These are phyloP conservation scores for Leccinum olivaceopallidum DNA, from an alignment of 768 basidiomycete species.

Conservation along the genomic window DNA sequence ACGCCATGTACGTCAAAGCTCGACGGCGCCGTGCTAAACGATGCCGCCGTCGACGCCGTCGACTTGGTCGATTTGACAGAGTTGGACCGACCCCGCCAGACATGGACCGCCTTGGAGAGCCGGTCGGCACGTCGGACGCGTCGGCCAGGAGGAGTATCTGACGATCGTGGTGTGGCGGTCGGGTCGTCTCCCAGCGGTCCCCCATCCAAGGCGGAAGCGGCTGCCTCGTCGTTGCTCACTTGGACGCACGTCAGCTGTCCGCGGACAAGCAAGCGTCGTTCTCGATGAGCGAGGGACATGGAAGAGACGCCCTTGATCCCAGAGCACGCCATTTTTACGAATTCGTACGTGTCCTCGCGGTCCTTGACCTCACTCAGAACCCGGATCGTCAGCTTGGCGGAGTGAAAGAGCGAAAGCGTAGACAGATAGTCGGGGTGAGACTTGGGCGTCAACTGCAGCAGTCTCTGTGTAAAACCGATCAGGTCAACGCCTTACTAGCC, in stretches of 20 bases:
- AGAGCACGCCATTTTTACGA: conserved; percentile 58
- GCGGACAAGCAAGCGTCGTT: conserved; percentile 71
- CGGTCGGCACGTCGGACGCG: conserved; percentile 21
- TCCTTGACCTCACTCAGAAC: conserved; percentile 84
- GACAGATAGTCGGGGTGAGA: conserved; percentile 70
- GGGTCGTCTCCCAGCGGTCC: neutral
- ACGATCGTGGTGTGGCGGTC: neutral
- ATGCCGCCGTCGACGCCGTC: conserved; percentile 27
- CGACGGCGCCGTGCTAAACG: conserved; percentile 32
- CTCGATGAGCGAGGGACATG: conserved; percentile 61
- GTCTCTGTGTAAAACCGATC: conserved; percentile 52
- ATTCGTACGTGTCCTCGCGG: conserved; percentile 84
- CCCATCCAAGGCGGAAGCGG: neutral
- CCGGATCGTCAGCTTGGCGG: conserved; percentile 69
- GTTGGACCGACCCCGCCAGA: conserved; percentile 48
- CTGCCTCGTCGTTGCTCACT: conserved; percentile 37
- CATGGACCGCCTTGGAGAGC: conserved; percentile 43
- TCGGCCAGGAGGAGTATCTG: neutral
- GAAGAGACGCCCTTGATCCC: conserved; percentile 59
- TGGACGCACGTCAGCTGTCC: conserved; percentile 51
- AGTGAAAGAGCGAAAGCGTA: conserved; percentile 62
- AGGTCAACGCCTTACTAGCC: conserved; percentile 6
- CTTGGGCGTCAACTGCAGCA: conserved; percentile 69
- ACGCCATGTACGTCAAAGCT: conserved; percentile 25
- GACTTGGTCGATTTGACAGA: conserved; percentile 34